Evolutionary conservation across 2,329 filamentous ascomycete genomes (phyloP), one percentile per base, ranked within the genome.

Genomic region (Diaporthe sp.): DNA sequence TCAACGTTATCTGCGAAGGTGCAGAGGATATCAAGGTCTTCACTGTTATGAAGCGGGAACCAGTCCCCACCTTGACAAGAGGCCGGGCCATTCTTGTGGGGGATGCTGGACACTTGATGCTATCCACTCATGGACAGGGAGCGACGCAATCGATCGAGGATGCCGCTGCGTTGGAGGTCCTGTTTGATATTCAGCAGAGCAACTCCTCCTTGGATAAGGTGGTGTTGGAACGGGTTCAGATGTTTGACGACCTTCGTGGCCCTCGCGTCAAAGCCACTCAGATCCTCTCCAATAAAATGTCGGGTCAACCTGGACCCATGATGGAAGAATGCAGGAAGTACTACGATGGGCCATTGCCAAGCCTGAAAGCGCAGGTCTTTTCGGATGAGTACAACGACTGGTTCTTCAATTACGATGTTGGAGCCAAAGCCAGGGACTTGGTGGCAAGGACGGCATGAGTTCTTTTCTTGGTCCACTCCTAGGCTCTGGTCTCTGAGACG

Each of bases 381-480:
- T 66, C 60, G 40, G 60, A 66, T 33, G 60, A 66, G 15, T 66
- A 50, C 60, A 66, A 66, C 28, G 60, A 66, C 40, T 66, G 60
- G 60, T 66, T 66, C 19, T 66, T 66, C 28, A 47, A 47, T n/a
- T 66, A 66, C 17, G 40, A 66, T 47, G 60, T 66, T 33, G 28
- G 40, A 15, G 60, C 6, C 60, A 9, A 66, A 28, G 60, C 60
- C 42, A 33, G 10, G 19, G 40, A 33, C 28, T 33, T 66, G 40
- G 28, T 66, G 40, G 60, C n/a, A 66, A 47, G 28, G 12, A 33
- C 6, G 40, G 19, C 25, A 45, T 64, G 40, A 64, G 17, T n/a
- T 45, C 30, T 2, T 6, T 10, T 38, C 35, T 38, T 38, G 35
- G 10, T 38, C 10, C 10, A 38, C 35, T n/a, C n/a, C n/a, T n/a